Evolutionary conservation across 2,329 filamentous ascomycete species (phyloP), one percentile per base, ranked within the genome.

Genomic region (Fusarium lyarnte): DNA sequence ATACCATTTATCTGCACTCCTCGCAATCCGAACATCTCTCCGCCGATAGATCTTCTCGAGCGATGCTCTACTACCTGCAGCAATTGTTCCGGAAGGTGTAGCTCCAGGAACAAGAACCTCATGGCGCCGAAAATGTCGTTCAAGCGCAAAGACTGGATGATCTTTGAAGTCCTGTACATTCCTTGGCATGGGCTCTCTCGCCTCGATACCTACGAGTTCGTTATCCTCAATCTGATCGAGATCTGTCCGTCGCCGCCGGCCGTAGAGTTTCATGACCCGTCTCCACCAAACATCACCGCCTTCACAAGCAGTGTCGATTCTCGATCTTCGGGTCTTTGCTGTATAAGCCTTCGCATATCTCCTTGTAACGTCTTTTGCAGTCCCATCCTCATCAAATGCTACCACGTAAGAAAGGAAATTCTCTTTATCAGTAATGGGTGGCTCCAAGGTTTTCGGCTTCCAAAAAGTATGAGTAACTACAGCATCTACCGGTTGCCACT

Each of bases 1-100:
- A 80, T 96, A 98, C 97, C 96, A 99, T 71, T 93, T 94, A 74
- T 97, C 94, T 6, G 90, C 91, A 69, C 91, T 97, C 69, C 91
- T 89, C 3, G 94, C 94, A 9, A 90, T 78, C 58, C 93, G 90
- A 1, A 99, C 94, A 78, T 98, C 94, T 52, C 87, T 87, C 7
- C 96, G 89, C 29, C 95, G 90, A 79, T 94, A 99, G 1, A 99
- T 91, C 57, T 89, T 89, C 79, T 97, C 95, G 69, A 95, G 83
- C 1, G 84, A 77, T 70, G 88, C 82, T 79, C 88, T 85, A 80
- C 87, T 84, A 4, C 93, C 92, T 8, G 91, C 89, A 14, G 89
- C 89, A 10, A 98, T 89, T 59, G 94, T 96, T 1, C 96, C 96
- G 38, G 93, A 91, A 43, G 91, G 87, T 16, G 89, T 88, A 43